phyloP scores from a whole-genome alignment of 352 stramenopile species.

The Phytophthora uliginosa region DNA sequence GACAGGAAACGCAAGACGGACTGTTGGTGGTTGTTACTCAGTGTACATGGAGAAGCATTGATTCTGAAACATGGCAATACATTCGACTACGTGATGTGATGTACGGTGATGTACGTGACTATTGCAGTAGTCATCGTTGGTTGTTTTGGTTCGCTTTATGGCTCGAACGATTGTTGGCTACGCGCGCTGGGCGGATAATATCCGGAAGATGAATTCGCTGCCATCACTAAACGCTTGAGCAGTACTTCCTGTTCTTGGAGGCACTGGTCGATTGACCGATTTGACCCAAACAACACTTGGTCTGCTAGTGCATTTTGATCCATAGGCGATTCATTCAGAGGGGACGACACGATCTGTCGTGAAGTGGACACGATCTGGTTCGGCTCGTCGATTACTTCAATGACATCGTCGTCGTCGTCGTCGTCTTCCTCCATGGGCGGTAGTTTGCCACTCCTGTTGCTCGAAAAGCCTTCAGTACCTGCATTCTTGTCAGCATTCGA shows the following conservation, averaged over 20 bases:
- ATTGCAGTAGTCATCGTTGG: conserved; percentile 27
- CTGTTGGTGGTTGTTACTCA: neutral
- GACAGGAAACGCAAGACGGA: neutral
- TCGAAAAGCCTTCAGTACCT: conserved; percentile 17
- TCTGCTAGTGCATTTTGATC: conserved; percentile 18
- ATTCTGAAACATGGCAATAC: conserved; percentile 34
- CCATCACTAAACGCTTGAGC: conserved; percentile 45
- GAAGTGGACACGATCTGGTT: conserved; percentile 34
- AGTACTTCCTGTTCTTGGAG: conserved; percentile 49
- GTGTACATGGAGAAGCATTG: conserved; percentile 9
- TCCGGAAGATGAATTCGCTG: conserved; percentile 41
- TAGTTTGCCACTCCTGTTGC: conserved; percentile 27
- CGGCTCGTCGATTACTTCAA: conserved; percentile 30
- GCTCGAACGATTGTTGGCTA: conserved; percentile 23
- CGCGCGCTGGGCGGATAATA: conserved; percentile 36
- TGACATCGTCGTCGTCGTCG: conserved; percentile 37
- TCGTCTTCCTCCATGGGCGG: conserved; percentile 38
- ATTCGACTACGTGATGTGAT: conserved; percentile 28
- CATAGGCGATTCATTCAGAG: conserved; percentile 28
- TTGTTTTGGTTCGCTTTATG: conserved; percentile 25
- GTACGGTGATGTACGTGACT: conserved; percentile 35
- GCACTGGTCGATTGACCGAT: conserved; percentile 42
- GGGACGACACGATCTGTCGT: conserved; percentile 47
- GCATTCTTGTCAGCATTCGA: conserved; percentile 14
- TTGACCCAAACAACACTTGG: conserved; percentile 33